Evolutionary conservation across 495 filamentous ascomycete species (phyloP).

Genomic region (Astrothelium macrocarpum): DNA sequence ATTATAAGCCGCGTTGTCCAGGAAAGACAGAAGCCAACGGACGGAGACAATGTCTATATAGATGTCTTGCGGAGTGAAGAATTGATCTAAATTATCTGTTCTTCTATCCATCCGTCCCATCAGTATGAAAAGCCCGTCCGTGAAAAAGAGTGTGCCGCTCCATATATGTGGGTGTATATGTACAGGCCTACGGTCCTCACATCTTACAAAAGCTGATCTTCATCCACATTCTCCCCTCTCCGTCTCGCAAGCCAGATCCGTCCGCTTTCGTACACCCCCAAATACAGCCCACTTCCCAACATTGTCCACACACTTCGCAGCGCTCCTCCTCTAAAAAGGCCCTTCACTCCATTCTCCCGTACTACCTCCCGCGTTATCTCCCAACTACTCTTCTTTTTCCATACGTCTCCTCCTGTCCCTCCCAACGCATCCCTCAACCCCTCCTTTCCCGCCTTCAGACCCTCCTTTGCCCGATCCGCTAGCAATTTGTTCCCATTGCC

Average conservation of each 20-base stretch:
- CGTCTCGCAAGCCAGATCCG: conserved; percentile 57
- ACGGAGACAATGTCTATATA: not conserved
- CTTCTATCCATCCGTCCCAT: too few relatives aligned
- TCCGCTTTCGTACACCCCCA: conserved; percentile 76
- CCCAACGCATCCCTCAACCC: conserved; percentile 12
- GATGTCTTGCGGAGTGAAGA: not conserved
- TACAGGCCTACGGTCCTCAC: not conserved
- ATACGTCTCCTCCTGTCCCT: not conserved
- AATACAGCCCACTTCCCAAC: conserved; percentile 69
- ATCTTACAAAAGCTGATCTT: conserved; percentile 17
- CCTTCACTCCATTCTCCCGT: conserved; percentile 52
- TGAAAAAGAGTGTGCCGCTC: too few relatives aligned
- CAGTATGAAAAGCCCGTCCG: too few relatives aligned
- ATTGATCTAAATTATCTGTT: not conserved
- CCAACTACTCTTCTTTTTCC: conserved; percentile 35
- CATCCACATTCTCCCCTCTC: conserved; percentile 29
- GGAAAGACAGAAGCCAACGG: not conserved
- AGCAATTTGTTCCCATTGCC: conserved; percentile 9
- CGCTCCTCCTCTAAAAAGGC: conserved; percentile 67
- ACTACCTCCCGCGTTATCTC: conserved; percentile 54
- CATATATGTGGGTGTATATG: too few relatives aligned
- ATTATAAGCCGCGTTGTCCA: conserved; percentile 17
- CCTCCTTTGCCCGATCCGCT: conserved; percentile 14
- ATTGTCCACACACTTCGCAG: conserved; percentile 74
- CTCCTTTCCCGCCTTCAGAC: conserved; percentile 23